A percentile compares a stretch with the other conserved stretches of the same genome.
Evolutionary conservation across 2,329 filamentous ascomycete species (phyloP).

Genomic region (Graphilbum ipis-grandicollis): DNA sequence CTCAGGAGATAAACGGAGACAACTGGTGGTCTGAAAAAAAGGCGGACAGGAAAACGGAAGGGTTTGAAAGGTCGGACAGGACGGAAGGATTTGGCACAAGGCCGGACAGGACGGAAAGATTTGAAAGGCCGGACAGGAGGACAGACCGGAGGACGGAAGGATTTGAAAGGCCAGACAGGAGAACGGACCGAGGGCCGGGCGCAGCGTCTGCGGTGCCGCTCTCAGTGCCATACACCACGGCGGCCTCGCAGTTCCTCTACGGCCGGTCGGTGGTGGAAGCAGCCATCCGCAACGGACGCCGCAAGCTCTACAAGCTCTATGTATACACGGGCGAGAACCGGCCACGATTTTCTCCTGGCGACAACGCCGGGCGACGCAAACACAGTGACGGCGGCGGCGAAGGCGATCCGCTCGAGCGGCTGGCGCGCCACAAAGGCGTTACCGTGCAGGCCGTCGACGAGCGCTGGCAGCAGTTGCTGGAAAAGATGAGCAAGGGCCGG

Average conservation of each 20-base stretch:
- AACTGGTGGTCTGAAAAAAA: no score
- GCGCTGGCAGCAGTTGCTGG: conserved; percentile 50
- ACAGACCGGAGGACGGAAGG: background rate
- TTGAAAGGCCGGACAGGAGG: background rate
- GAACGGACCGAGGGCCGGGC: background rate
- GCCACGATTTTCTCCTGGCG: conserved; percentile 7
- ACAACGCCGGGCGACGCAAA: no score
- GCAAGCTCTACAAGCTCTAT: conserved; percentile 74
- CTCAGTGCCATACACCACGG: conserved; percentile 46
- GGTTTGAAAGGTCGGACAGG: background rate
- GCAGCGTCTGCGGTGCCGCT: no score
- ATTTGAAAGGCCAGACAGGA: background rate
- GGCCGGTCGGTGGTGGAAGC: conserved; percentile 67
- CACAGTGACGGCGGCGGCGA: conserved; percentile 24
- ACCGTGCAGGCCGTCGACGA: conserved; percentile 39
- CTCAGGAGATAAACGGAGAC: no score
- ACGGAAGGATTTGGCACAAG: background rate
- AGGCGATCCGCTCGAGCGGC: conserved; percentile 23
- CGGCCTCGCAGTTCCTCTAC: conserved; percentile 83
- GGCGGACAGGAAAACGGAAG: background rate
- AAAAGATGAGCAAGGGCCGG: conserved; percentile 66
- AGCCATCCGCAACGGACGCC: conserved; percentile 47
- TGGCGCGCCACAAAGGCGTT: conserved; percentile 33
- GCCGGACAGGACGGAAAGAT: background rate
- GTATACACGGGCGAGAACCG: conserved; percentile 28